Evolutionary conservation across 2,329 filamentous ascomycete species (phyloP), one percentile per base, ranked within the genome.

Genomic region (Leptographium procerum): DNA sequence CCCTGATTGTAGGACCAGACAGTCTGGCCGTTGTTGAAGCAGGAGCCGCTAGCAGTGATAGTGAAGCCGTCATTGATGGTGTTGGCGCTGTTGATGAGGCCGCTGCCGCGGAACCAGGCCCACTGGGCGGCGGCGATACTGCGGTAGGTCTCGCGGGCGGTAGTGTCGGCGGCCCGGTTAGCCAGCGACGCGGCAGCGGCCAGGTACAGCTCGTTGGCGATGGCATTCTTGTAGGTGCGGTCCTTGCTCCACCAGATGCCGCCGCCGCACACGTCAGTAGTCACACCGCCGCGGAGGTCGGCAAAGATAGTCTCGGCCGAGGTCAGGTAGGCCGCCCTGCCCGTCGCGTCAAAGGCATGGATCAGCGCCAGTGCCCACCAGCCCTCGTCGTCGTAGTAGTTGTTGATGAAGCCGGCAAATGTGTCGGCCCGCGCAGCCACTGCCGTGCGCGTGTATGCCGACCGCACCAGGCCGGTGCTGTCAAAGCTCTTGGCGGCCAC

Each of bases 291-390:
- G 33, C 76, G 73, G 73, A 83, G 79, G 65, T 84, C 79, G 36
- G 77, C 72, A 58, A 81, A 84, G 52, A 84, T 77, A 19, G 69
- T 63, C 59, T 76, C 73, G 1, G 81, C 81, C 47, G 73, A 73
- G 57, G 76, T 64, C 14, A 84, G 75, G 64, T 81, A 84, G 43
- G 69, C 69, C 8, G 65, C 55, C 22, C 78, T 68, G 11, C 70
- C 69, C 3, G 73, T 80, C 13, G 78, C 67, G 66, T 84, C 81
- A 65, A 75, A 81, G 6, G 76, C 72, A 47, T 77, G 73, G 59
- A 84, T 78, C 73, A 79, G 77, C 16, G 75, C 82, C 56, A 84
- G 71, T 3, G 77, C 81, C 82, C 82, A 85, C 82, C 82, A 85
- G 36, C 81, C 76, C 67, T 82, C 79, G 65, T 85, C 82, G 64